Evolutionary conservation across 1,139 yeast genomes (phyloP), one percentile per base, ranked within the genome.

Genomic region (Zygosaccharomyces sapae): DNA sequence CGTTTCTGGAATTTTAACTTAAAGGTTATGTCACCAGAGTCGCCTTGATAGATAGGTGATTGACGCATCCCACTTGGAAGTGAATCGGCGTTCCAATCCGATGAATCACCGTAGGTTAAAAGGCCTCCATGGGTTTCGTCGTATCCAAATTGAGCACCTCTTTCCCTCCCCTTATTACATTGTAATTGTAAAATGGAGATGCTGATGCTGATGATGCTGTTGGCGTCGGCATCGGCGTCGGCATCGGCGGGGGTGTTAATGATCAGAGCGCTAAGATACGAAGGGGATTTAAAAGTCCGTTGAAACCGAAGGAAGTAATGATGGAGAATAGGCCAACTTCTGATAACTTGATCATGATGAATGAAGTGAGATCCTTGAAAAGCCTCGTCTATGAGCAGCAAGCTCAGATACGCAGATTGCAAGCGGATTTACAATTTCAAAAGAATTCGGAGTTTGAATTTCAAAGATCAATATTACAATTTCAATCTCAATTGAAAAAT

Each of bases 41-140:
- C 68, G n/a, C 81, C 80, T 20, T 83, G 73, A 43, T 67, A 67
- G 33, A 86, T 69, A 4, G 77, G 71, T 16, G 77, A 75, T 60
- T 84, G 89, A 42, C 72, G 68, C 47, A 71, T 74, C 31, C 74
- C 71, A 1, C 69, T 66, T 3, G 87, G 83, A 1, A 69, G 69
- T 2, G 63, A 63, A 8, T 73, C 74, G 9, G 86, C 79, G 52
- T 86, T 78, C 95, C 95, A 88, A 27, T 70, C 64, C 20, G 68
- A 67, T 22, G 71, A 71, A 3, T 90, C 94, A 13, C 88, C 88
- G 57, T 80, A 84, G 1, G 80, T 75, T 13, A 88, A 58, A 25
- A 63, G 70, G 34, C 71, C 73, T 3, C 73, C 72, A 41, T 67
- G 63, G 27, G 69, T 69, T 18, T 43, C 33, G 55, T 81, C 79